Conservation (phyloP, 352 stramenopile genomes). For the Phytopythium delawarense region DNA sequence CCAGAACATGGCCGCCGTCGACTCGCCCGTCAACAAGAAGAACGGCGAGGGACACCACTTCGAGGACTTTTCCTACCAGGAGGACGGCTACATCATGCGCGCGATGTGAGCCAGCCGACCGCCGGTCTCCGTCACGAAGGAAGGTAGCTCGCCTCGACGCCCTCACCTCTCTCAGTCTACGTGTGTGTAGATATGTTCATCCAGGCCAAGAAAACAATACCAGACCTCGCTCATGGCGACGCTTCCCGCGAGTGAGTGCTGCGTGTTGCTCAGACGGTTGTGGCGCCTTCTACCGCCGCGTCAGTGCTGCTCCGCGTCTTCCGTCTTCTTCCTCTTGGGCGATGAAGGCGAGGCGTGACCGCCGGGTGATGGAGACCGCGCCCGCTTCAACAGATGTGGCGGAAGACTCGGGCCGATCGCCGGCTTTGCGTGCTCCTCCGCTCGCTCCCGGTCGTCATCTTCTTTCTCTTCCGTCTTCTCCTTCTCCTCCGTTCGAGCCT, state of each 20-base stretch:
- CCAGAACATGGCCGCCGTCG: conserved; percentile 85
- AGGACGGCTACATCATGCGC: conserved; percentile 61
- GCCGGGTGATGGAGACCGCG: conserved; percentile 1
- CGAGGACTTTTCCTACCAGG: conserved; percentile 88
- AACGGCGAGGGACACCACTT: conserved; percentile 83
- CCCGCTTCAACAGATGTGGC: conserved; percentile 20
- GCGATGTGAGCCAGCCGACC: not conserved
- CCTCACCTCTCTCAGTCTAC: not conserved
- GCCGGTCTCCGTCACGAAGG: not conserved
- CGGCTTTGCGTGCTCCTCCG: not conserved
- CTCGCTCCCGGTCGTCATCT: not conserved
- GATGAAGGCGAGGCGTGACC: not conserved
- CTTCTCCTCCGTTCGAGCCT: not conserved
- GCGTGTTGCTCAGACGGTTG: not conserved
- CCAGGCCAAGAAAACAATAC: not conserved
- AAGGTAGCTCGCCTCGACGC: not conserved
- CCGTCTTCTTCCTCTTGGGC: not conserved
- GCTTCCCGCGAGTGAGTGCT: not conserved
- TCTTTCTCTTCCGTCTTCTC: not conserved
- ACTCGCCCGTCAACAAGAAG: conserved; percentile 87
- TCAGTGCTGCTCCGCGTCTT: not conserved
- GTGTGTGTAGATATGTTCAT: not conserved
- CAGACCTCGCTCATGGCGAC: not conserved
- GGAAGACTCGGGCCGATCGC: conserved; percentile 27
- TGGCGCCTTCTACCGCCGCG: not conserved